These are phyloP conservation scores for Citeromyces matritensis DNA, from an alignment of 805 yeast genomes.

Conservation along the genomic window DNA sequence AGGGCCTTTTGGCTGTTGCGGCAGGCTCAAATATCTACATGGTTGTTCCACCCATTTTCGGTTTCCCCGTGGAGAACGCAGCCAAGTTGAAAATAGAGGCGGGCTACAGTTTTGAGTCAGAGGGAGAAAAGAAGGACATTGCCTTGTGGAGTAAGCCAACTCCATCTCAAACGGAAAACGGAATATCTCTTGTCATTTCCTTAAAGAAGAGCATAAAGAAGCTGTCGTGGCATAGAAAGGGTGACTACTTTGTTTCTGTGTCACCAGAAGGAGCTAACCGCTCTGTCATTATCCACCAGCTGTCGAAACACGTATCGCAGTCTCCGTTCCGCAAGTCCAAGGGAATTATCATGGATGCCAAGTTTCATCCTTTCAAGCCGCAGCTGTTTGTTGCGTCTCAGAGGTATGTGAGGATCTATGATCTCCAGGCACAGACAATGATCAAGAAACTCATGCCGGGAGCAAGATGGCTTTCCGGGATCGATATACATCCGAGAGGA, in stretches of 20 bases:
- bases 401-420: constrained; percentile 82
- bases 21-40: constrained; percentile 72
- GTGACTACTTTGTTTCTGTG: constrained; percentile 93
- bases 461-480: constrained; percentile 83
- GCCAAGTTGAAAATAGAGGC: constrained; percentile 70
- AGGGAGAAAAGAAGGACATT: constrained; percentile 18
- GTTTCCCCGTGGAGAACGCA: constrained; percentile 70
- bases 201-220: constrained; percentile 46
- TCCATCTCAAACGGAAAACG: constrained; percentile 38
- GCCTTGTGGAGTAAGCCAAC: constrained; percentile 69
- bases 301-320: constrained; percentile 88
- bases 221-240: constrained; percentile 91
- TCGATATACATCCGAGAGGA: constrained; percentile 93
- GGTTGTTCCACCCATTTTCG: constrained; percentile 83
- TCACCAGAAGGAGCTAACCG: constrained; percentile 86
- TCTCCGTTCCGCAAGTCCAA: constrained; percentile 88
- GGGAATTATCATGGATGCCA: constrained; percentile 92
- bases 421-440: constrained; percentile 72
- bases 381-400: constrained; percentile 90
- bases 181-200: constrained; percentile 61
- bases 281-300: constrained; percentile 86
- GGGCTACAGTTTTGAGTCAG: constrained; percentile 76
- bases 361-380: constrained; percentile 94
- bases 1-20: constrained; percentile 72
- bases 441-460: constrained; percentile 86